Evolutionary conservation across 345 rosid species (phyloP), one percentile per base, ranked within the genome.

Genomic region (Linum tenue): DNA sequence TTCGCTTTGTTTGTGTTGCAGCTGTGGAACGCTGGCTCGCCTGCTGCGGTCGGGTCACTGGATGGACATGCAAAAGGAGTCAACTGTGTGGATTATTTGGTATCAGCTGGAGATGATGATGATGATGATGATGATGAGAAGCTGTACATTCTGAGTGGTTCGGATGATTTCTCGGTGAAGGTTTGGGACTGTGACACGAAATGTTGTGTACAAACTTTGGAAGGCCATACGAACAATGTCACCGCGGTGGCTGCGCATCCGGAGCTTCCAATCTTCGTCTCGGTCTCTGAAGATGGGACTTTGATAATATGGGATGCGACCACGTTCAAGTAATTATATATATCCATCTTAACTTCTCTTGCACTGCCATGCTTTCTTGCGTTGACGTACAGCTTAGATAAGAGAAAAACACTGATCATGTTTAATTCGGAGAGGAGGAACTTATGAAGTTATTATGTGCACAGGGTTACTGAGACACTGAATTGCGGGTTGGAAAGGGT

Each of bases 11-110:
- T n/a, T 15, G 31, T 1, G 0, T 41, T 40, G 17, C 71, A 80
- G 81, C 62, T 80, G 37, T 80, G 84, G 84, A 70, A 70, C 62
- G 62, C 77, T 35, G 67, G 59, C 4, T 80, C 77, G 42, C 64
- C 81, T 36, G 16, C 69, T 75, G 65, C 67, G 15, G 31, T 65
- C 37, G 59, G 66, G 3, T 55, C 79, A 31, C 31, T 70, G 55
- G 75, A 63, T 0, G 77, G 70, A 0, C 79, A 75, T 22, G 64
- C 69, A 2, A 63, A 72, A 40, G 81, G 84, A 36, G 40, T 80
- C 35, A 80, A 80, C 16, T 70, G 73, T 62, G 61, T 77, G 4
- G 66, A 72, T 16, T 75, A 53, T 68, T 62, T 51, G 48, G 48
- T n/a, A n/a, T n/a, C n/a, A n/a, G n/a, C n/a, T n/a, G 7, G 38